Conservation (phyloP, 371 early-diverging fungal species). For the Mortierella sp. region DNA sequence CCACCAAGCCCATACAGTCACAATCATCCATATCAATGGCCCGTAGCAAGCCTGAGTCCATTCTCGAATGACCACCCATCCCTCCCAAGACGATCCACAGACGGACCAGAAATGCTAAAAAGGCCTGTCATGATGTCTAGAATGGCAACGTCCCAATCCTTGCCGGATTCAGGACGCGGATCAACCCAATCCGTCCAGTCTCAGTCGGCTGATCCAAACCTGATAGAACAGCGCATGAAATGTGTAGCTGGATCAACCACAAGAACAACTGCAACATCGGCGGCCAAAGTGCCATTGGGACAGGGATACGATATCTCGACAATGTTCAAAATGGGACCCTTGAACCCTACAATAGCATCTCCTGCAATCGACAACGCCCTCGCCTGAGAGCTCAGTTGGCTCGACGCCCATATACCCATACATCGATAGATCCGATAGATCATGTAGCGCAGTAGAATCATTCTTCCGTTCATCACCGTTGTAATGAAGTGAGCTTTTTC, state of each 20-base stretch:
- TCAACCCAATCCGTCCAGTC: not conserved
- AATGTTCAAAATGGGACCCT: slow-evolving; percentile 37
- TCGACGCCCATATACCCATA: too few relatives aligned
- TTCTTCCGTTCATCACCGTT: too few relatives aligned
- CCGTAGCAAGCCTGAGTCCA: slow-evolving; percentile 6
- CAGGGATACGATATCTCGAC: slow-evolving; percentile 43
- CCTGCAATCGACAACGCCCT: too few relatives aligned
- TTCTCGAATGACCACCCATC: not conserved
- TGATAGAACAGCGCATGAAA: not conserved
- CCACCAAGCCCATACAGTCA: not conserved
- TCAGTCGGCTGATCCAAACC: not conserved
- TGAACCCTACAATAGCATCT: not conserved
- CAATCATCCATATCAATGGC: not conserved
- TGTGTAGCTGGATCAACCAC: too few relatives aligned
- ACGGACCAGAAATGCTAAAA: slow-evolving; percentile 1
- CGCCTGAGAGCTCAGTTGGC: too few relatives aligned
- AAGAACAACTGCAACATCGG: too few relatives aligned
- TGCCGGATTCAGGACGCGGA: not conserved
- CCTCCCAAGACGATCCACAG: slow-evolving; percentile 3
- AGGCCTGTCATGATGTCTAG: not conserved
- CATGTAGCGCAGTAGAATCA: too few relatives aligned
- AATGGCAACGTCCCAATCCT: not conserved
- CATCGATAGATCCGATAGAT: too few relatives aligned
- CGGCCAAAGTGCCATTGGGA: slow-evolving; percentile 5
- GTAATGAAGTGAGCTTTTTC: too few relatives aligned